Evolutionary conservation across 2,329 filamentous ascomycete species (phyloP).

Genomic region (Stagonosporopsis cucurbitacearum): DNA sequence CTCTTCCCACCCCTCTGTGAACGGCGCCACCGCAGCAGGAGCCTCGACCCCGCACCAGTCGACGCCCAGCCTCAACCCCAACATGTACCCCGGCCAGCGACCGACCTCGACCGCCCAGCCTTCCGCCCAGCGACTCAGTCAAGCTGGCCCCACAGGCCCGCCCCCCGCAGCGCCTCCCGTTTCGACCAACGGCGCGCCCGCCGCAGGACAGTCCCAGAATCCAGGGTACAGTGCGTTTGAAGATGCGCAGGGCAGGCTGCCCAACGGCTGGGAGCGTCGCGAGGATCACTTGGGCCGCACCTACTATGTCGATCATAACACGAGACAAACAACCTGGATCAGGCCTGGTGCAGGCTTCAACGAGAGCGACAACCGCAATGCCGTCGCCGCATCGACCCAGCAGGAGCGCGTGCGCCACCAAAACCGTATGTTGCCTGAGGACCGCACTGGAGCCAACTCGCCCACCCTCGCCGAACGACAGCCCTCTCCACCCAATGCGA

Average conservation of each 20-base stretch:
- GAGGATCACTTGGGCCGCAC: constrained; percentile 95
- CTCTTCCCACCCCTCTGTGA: constrained; percentile 47
- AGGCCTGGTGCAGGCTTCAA: constrained; percentile 81
- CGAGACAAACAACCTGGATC: constrained; percentile 94
- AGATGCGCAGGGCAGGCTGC: constrained; percentile 90
- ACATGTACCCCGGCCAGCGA: constrained; percentile 46
- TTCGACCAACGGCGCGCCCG: constrained; percentile 37
- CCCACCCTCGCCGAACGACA: constrained; percentile 71
- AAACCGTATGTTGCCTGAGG: constrained; percentile 93
- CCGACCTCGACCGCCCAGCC: constrained; percentile 34
- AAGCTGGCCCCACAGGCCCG: constrained; percentile 38
- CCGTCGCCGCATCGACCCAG: constrained; percentile 89
- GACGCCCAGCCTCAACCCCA: constrained; percentile 46
- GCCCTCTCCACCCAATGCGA: constrained; percentile 42
- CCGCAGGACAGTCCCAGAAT: constrained; percentile 52
- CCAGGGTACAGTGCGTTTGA: constrained; percentile 83
- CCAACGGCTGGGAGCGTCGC: constrained; percentile 92
- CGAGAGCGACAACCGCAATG: constrained; percentile 75
- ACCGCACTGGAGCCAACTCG: constrained; percentile 91
- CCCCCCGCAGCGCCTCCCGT: constrained; percentile 54
- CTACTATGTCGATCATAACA: constrained; percentile 99
- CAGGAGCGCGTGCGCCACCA: constrained; percentile 93
- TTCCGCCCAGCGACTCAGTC: constrained; percentile 37
- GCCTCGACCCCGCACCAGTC: constrained; percentile 52
- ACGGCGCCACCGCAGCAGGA: constrained; percentile 44